These are phyloP conservation scores for Hymenoscyphus fructigenus DNA, from an alignment of 2,329 filamentous ascomycete genomes.

Conservation along the genomic window DNA sequence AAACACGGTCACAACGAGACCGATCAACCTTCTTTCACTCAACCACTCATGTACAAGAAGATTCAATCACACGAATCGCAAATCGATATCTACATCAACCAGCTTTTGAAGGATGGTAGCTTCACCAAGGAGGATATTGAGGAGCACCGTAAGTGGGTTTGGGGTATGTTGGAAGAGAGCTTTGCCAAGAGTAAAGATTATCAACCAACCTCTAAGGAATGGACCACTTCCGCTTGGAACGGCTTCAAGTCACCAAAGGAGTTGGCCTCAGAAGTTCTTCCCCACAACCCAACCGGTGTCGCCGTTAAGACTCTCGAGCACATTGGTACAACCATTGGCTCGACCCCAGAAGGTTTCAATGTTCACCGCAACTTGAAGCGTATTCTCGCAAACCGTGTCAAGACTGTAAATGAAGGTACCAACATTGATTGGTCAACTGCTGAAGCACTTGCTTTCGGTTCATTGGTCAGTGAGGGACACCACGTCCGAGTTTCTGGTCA, in stretches of 20 bases:
- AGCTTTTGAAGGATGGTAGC: slow-evolving; percentile 86
- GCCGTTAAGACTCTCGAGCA: slow-evolving; percentile 71
- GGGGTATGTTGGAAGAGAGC: slow-evolving; percentile 97
- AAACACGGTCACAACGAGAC: slow-evolving; percentile 99
- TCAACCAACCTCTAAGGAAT: slow-evolving; percentile 93
- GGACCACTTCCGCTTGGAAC: slow-evolving; percentile 98
- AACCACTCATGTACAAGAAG: slow-evolving; percentile 99
- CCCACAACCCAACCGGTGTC: slow-evolving; percentile 85
- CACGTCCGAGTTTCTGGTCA: slow-evolving; percentile 97
- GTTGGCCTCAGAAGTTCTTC: slow-evolving; percentile 87
- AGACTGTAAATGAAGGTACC: slow-evolving; percentile 87
- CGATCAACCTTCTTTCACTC: slow-evolving; percentile 98
- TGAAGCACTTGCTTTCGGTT: slow-evolving; percentile 92
- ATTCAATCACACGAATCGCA: slow-evolving; percentile 82
- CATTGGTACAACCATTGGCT: slow-evolving; percentile 78
- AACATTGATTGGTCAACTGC: slow-evolving; percentile 98
- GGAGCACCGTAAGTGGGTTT: slow-evolving; percentile 99
- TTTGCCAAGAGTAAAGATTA: slow-evolving; percentile 98
- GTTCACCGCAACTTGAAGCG: slow-evolving; percentile 96
- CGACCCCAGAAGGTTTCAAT: slow-evolving; percentile 78
- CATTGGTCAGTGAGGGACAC: slow-evolving; percentile 87
- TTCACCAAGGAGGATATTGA: slow-evolving; percentile 98
- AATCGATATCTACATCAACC: slow-evolving; percentile 87
- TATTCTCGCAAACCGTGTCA: slow-evolving; percentile 85
- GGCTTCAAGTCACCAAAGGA: slow-evolving; percentile 99